Percentiles rank a stretch among this genome's conserved stretches.
phyloP scores from a whole-genome alignment of 768 basidiomycete genomes.

The Rhodotorula taiwanensis region DNA sequence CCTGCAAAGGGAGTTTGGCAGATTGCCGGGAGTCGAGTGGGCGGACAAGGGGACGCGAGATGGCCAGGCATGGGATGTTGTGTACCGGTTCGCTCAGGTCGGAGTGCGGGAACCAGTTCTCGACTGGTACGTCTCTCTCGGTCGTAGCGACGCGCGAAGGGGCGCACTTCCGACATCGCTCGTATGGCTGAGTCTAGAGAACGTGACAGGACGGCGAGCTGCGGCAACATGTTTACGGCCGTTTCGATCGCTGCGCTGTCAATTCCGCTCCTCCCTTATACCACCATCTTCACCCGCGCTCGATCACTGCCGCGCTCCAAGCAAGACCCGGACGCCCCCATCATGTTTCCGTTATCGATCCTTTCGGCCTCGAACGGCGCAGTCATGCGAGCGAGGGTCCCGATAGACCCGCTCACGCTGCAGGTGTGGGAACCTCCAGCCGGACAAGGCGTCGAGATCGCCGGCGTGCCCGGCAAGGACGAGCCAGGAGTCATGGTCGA shows the following conservation, averaged over 20 bases:
- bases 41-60: conserved; percentile 22
- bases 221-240: conserved; percentile 36
- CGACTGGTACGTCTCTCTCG: conserved; percentile 24
- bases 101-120: conserved; percentile 16
- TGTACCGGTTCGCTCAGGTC: conserved; percentile 36
- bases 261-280: conserved; percentile 20
- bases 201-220: conserved; percentile 12
- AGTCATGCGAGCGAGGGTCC: conserved; percentile 27
- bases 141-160: too few species aligned
- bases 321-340: background rate
- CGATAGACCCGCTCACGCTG: conserved; percentile 27
- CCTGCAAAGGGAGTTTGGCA: conserved; percentile 4
- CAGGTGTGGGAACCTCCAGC: conserved; percentile 18
- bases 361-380: conserved; percentile 31
- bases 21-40: conserved; percentile 25
- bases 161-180: too few species aligned
- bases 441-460: conserved; percentile 24
- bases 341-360: conserved; percentile 30
- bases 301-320: conserved; percentile 3
- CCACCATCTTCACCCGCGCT: conserved; percentile 26
- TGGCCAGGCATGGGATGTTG: conserved; percentile 19
- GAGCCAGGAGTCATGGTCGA: conserved; percentile 31
- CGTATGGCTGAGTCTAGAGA: background rate
- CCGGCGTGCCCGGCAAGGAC: conserved; percentile 29
- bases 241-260: conserved; percentile 12